Percentiles rank a stretch among this genome's conserved stretches.
These are phyloP conservation scores for Macrolepiota dolichaula DNA, from an alignment of 768 basidiomycete genomes.

Conservation along the genomic window DNA sequence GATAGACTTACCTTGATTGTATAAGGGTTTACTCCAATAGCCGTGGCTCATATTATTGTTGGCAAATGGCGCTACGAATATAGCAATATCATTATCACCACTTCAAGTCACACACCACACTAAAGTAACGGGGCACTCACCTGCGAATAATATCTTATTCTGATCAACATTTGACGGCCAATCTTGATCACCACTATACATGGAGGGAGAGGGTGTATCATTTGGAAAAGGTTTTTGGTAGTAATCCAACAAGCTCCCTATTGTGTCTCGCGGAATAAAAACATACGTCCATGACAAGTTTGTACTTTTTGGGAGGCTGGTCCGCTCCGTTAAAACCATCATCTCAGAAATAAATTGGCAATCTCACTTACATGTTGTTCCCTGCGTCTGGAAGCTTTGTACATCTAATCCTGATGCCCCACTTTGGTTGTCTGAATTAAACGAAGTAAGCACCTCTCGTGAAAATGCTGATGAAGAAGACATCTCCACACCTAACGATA, in stretches of 20 bases:
- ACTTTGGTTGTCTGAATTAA: conserved; percentile 29
- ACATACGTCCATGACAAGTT: conserved; percentile 24
- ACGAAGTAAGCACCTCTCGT: too few relatives aligned
- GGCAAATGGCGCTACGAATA: conserved; percentile 24
- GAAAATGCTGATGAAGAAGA: too few relatives aligned
- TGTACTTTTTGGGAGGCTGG: conserved; percentile 1
- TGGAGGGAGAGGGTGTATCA: not conserved
- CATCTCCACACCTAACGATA: not conserved
- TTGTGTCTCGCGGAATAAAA: conserved; percentile 29
- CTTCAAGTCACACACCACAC: too few relatives aligned
- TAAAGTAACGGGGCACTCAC: not conserved
- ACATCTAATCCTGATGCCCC: conserved; percentile 38
- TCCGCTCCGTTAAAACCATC: not conserved
- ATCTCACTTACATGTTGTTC: conserved; percentile 25
- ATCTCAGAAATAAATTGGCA: not conserved
- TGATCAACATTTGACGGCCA: conserved; percentile 20
- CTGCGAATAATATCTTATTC: conserved; percentile 21
- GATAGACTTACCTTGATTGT: conserved; percentile 19
- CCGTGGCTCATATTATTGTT: conserved; percentile 31
- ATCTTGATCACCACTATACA: not conserved
- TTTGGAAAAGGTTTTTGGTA: conserved; percentile 28
- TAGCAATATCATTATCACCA: not conserved
- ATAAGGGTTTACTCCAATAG: conserved; percentile 23
- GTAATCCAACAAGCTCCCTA: conserved; percentile 27
- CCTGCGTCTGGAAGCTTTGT: conserved; percentile 24